Evolutionary conservation across 257 asterid genomes (phyloP).

Genomic region (Anisodus tanguticus): DNA sequence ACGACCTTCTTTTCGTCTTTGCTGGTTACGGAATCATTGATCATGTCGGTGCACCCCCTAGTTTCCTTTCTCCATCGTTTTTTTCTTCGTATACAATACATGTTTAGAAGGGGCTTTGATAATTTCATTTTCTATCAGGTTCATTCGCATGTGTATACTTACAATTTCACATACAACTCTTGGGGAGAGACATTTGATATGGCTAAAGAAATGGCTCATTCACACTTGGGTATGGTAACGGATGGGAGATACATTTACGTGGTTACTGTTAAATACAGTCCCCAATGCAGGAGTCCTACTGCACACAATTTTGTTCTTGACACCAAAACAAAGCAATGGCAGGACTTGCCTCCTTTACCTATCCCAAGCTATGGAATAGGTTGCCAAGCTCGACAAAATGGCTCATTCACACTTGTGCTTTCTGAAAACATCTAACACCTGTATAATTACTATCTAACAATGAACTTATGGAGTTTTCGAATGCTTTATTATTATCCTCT

Average conservation of each 20-base stretch:
- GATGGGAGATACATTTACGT: conserved; percentile 90
- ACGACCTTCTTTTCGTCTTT: conserved; percentile 81
- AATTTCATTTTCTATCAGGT: conserved; percentile 49
- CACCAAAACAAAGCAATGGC: conserved; percentile 74
- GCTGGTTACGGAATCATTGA: conserved; percentile 98
- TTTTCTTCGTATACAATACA: too few relatives aligned
- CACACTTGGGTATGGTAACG: conserved; percentile 95
- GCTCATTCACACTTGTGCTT: not conserved
- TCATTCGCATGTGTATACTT: conserved; percentile 91
- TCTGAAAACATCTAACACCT: not conserved
- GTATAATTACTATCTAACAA: not conserved
- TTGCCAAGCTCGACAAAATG: not conserved
- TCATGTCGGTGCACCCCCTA: conserved; percentile 49
- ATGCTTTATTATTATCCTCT: not conserved
- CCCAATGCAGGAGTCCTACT: conserved; percentile 96
- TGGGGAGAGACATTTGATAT: conserved; percentile 94
- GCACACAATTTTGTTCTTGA: conserved; percentile 79
- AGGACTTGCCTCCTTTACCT: conserved; percentile 72
- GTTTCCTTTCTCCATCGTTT: not conserved
- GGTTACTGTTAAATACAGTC: conserved; percentile 89
- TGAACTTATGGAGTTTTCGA: not conserved
- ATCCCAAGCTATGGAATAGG: conserved; percentile 61
- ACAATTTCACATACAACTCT: conserved; percentile 81
- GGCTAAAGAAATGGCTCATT: conserved; percentile 99
- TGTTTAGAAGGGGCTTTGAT: too few relatives aligned